Conservation (phyloP, 305 asterid genomes). For the Ilex paraguariensis region DNA sequence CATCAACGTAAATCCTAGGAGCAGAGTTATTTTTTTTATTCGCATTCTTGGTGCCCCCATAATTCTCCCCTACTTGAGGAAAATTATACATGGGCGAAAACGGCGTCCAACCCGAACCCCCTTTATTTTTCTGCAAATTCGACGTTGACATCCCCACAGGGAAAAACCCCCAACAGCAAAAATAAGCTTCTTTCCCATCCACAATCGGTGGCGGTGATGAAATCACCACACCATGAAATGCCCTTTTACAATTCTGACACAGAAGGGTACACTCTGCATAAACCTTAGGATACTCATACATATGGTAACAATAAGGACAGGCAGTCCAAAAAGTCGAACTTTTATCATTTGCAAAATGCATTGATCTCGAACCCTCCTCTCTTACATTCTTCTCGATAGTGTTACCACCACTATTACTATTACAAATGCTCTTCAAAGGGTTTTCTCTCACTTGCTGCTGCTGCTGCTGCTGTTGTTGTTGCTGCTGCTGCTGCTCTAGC, state of each 20-base stretch:
- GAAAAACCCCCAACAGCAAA: constrained; percentile 74
- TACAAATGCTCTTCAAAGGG: background rate
- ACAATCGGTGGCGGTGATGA: constrained; percentile 66
- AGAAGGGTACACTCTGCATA: constrained; percentile 63
- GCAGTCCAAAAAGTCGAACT: constrained; percentile 64
- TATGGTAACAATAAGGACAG: constrained; percentile 81
- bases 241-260: constrained; percentile 72
- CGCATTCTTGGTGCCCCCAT: constrained; percentile 16
- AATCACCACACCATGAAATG: constrained; percentile 68
- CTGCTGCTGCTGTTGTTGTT: background rate
- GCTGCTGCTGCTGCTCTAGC: background rate
- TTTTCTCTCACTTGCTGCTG: background rate
- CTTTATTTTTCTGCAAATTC: constrained; percentile 38
- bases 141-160: constrained; percentile 57
- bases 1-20: constrained; percentile 41
- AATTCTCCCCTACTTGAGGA: constrained; percentile 20
- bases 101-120: constrained; percentile 60
- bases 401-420: background rate
- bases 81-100: constrained; percentile 74
- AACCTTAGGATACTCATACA: constrained; percentile 69
- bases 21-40: background rate
- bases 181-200: constrained; percentile 58
- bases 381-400: background rate
- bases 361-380: background rate
- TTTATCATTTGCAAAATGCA: background rate